Conservation (phyloP, 768 basidiomycete species). For the Kwoniella botswanensis region DNA sequence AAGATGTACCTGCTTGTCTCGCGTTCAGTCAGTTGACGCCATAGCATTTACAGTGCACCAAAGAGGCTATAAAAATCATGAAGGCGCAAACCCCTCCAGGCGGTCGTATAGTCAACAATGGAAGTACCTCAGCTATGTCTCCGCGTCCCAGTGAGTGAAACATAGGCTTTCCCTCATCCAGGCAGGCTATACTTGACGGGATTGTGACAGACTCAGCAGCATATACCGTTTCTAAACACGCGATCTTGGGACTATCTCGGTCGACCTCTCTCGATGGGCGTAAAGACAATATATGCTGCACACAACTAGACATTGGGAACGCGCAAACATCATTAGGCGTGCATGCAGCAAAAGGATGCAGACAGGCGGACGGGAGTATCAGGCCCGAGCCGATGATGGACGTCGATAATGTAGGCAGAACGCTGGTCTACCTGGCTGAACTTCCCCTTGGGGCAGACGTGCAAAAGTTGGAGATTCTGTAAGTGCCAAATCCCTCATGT, state of each 20-base stretch:
- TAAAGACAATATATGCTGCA: slow-evolving; percentile 71
- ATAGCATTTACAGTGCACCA: slow-evolving; percentile 63
- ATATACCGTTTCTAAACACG: slow-evolving; percentile 81
- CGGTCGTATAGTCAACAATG: slow-evolving; percentile 87
- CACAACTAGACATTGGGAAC: slow-evolving; percentile 84
- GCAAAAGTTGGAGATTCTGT: slow-evolving; percentile 77
- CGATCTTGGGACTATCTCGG: slow-evolving; percentile 75
- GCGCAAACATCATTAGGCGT: slow-evolving; percentile 69
- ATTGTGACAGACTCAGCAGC: slow-evolving; percentile 58
- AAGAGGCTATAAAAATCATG: slow-evolving; percentile 74
- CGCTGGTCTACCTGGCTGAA: slow-evolving; percentile 72
- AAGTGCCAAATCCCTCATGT: slow-evolving; percentile 45
- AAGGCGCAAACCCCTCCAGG: slow-evolving; percentile 74
- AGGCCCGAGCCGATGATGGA: slow-evolving; percentile 72
- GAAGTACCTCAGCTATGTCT: slow-evolving; percentile 59
- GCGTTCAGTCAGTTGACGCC: background rate
- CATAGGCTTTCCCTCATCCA: background rate
- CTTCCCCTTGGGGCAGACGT: slow-evolving; percentile 73
- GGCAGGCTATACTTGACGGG: no score
- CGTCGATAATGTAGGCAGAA: slow-evolving; percentile 71
- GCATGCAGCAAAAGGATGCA: slow-evolving; percentile 63
- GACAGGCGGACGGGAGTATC: slow-evolving; percentile 71
- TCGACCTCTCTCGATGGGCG: slow-evolving; percentile 77
- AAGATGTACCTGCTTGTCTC: slow-evolving; percentile 9
- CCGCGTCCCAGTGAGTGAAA: slow-evolving; percentile 54